Conservation (phyloP, 2,329 filamentous ascomycete species). For the Leptographium radiaticola region DNA sequence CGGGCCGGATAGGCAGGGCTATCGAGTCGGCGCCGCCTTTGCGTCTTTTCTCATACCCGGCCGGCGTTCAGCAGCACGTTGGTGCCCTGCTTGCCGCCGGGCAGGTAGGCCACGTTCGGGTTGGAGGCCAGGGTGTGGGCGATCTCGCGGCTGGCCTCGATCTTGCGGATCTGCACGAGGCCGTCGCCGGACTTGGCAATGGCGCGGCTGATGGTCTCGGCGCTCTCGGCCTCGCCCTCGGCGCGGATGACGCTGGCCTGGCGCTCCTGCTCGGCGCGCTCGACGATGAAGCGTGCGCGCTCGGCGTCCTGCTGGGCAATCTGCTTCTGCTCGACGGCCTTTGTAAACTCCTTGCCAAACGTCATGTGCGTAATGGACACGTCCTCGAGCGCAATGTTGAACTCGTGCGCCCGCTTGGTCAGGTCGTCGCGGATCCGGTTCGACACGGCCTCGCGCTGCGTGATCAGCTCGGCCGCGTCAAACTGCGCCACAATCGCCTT, state of each 20-base stretch:
- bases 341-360: conserved; percentile 97
- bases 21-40: not conserved
- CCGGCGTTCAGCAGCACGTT: conserved; percentile 41
- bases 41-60: conserved; percentile 19
- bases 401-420: conserved; percentile 83
- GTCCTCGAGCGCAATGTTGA: conserved; percentile 98
- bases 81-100: conserved; percentile 54
- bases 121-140: conserved; percentile 79
- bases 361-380: conserved; percentile 99
- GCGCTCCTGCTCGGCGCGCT: conserved; percentile 96
- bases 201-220: conserved; percentile 82
- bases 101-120: conserved; percentile 92
- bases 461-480: conserved; percentile 97
- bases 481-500: conserved; percentile 98
- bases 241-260: conserved; percentile 97
- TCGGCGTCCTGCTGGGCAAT: conserved; percentile 99
- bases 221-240: conserved; percentile 93
- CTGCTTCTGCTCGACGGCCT: conserved; percentile 99
- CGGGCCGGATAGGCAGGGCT: no score
- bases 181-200: conserved; percentile 90
- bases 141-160: conserved; percentile 94
- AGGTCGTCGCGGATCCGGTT: conserved; percentile 89
- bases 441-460: conserved; percentile 91
- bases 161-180: conserved; percentile 88
- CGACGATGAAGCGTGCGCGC: conserved; percentile 92